Evolutionary conservation across 2,329 filamentous ascomycete species (phyloP).

Genomic region (Orbilia quercus): DNA sequence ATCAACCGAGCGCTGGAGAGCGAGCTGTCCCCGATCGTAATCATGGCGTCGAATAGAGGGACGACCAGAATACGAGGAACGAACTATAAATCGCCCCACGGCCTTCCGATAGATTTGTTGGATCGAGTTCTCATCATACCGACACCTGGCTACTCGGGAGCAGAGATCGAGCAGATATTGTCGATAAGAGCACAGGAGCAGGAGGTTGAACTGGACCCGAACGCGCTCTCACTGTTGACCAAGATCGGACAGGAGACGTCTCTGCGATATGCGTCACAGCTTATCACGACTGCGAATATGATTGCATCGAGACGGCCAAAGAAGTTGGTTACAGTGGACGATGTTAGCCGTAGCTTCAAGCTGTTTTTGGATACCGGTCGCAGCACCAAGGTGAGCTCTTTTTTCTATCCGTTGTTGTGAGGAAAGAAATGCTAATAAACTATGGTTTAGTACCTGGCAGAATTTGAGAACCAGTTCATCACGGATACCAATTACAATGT

Average conservation of each 20-base stretch:
- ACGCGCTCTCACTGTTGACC: conserved; percentile 89
- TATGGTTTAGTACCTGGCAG: conserved; percentile 29
- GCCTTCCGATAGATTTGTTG: conserved; percentile 92
- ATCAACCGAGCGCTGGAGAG: conserved; percentile 97
- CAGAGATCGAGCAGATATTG: conserved; percentile 92
- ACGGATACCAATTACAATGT: conserved; percentile 46
- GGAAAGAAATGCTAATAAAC: not conserved
- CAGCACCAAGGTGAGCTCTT: conserved; percentile 72
- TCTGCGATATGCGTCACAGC: conserved; percentile 94
- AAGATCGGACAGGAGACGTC: conserved; percentile 96
- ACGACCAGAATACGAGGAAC: conserved; percentile 92
- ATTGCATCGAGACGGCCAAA: conserved; percentile 82
- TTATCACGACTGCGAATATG: conserved; percentile 93
- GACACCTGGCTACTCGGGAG: conserved; percentile 82
- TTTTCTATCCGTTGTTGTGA: not conserved
- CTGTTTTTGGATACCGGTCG: conserved; percentile 91
- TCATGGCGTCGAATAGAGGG: conserved; percentile 98
- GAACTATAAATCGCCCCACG: conserved; percentile 91
- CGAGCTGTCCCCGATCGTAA: conserved; percentile 94
- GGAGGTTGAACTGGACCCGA: conserved; percentile 88
- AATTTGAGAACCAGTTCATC: conserved; percentile 55
- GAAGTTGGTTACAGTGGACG: conserved; percentile 79
- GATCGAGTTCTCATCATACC: conserved; percentile 96
- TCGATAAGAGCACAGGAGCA: conserved; percentile 92
- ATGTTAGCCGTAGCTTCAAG: conserved; percentile 92